Percentiles rank a stretch among this genome's conserved stretches.
These are phyloP conservation scores for Talaromyces sp. DNA, from an alignment of 2,329 filamentous ascomycete genomes.

Conservation along the genomic window DNA sequence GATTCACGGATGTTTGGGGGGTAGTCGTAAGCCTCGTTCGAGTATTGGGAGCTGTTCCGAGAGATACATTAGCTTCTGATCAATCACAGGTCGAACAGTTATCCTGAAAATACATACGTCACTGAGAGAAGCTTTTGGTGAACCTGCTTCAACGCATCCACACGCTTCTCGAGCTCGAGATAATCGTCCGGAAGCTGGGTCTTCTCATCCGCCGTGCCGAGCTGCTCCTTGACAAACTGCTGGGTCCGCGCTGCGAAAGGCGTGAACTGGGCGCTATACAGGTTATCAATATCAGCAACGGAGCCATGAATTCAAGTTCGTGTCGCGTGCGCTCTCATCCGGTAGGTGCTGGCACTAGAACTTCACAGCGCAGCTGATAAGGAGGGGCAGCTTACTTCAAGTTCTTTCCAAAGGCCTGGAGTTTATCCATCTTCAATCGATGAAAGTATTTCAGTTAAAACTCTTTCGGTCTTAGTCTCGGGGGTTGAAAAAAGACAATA, in stretches of 20 bases:
- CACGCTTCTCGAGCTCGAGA: constrained; percentile 95
- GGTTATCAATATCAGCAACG: constrained; percentile 12
- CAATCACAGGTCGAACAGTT: not conserved
- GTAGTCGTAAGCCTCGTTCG: constrained; percentile 84
- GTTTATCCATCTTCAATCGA: constrained; percentile 56
- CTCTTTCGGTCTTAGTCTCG: not conserved
- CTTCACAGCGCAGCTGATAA: not conserved
- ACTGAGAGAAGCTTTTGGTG: constrained; percentile 97
- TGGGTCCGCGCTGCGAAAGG: constrained; percentile 91
- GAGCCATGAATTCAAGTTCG: too few species aligned
- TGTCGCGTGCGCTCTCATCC: not conserved
- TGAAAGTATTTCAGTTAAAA: not conserved
- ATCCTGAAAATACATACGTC: constrained; percentile 52
- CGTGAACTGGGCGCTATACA: constrained; percentile 69
- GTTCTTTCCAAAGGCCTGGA: constrained; percentile 66
- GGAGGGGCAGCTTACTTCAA: constrained; percentile 50
- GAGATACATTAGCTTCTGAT: not conserved
- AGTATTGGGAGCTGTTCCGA: constrained; percentile 72
- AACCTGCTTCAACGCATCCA: constrained; percentile 93
- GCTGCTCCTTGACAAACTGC: constrained; percentile 96
- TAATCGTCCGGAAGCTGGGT: constrained; percentile 97
- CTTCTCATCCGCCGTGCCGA: constrained; percentile 94
- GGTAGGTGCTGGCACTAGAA: not conserved
- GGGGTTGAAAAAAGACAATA: not conserved
- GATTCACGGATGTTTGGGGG: constrained; percentile 97